Conservation (phyloP, 352 stramenopile genomes). For the Globisporangium takayamanum region DNA sequence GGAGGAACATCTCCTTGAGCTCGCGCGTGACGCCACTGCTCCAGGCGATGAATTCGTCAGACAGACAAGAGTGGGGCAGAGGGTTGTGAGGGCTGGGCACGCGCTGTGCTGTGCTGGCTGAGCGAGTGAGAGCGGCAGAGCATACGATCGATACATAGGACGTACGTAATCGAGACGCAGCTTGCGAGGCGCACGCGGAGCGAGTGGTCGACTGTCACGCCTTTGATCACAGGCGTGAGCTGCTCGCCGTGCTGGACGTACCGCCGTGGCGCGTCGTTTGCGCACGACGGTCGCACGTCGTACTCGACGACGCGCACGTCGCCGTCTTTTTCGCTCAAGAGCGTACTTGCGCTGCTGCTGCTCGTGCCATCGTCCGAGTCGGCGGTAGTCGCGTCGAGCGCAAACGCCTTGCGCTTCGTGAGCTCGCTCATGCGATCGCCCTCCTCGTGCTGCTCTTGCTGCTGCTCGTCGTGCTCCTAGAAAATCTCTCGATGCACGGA, state of each 20-base stretch:
- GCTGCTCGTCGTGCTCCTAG: too few relatives aligned
- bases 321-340: conserved; percentile 13
- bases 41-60: too few relatives aligned
- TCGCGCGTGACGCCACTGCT: conserved; percentile 35
- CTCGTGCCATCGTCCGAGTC: conserved; percentile 2
- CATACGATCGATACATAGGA: too few relatives aligned
- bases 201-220: conserved; percentile 4
- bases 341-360: conserved; percentile 12
- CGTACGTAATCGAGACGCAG: conserved; percentile 22
- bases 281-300: conserved; percentile 51
- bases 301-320: conserved; percentile 47
- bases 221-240: conserved; percentile 18
- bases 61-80: too few relatives aligned
- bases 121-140: not conserved
- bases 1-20: conserved; percentile 83
- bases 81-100: too few relatives aligned
- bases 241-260: conserved; percentile 41
- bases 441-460: too few relatives aligned
- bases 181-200: conserved; percentile 3
- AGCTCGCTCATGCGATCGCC: conserved; percentile 30
- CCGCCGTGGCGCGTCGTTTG: conserved; percentile 32
- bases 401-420: conserved; percentile 42
- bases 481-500: too few relatives aligned
- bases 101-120: too few relatives aligned
- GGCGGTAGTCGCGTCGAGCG: conserved; percentile 4